These are phyloP conservation scores for Adenanthera pavonina DNA, from an alignment of 306 rosid species.

Conservation along the genomic window DNA sequence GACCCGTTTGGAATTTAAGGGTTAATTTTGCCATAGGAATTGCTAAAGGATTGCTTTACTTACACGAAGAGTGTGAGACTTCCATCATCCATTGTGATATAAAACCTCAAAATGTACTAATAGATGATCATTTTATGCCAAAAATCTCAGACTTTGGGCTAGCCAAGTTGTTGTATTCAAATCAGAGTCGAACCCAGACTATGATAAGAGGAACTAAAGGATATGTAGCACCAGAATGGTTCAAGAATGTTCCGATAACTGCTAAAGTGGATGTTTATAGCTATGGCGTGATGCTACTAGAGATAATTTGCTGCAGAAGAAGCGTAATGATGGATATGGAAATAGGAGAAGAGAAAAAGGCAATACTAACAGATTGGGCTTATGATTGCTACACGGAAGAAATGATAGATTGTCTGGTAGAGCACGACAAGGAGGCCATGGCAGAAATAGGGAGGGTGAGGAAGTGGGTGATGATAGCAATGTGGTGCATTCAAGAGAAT, in stretches of 20 bases:
- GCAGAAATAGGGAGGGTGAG: slow-evolving; percentile 33
- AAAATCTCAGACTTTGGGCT: slow-evolving; percentile 53
- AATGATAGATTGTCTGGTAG: slow-evolving; percentile 41
- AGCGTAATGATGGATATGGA: slow-evolving; percentile 47
- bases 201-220: slow-evolving; percentile 57
- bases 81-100: slow-evolving; percentile 59
- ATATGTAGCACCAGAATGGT: slow-evolving; percentile 62
- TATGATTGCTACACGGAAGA: slow-evolving; percentile 46
- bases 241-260: slow-evolving; percentile 50
- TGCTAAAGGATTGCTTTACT: slow-evolving; percentile 52
- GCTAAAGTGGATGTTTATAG: slow-evolving; percentile 57
- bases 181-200: slow-evolving; percentile 43
- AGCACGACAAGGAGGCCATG: slow-evolving; percentile 44
- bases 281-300: slow-evolving; percentile 49
- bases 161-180: slow-evolving; percentile 48
- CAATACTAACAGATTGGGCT: slow-evolving; percentile 49
- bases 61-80: slow-evolving; percentile 54
- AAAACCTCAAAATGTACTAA: slow-evolving; percentile 53
- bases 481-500: slow-evolving; percentile 55
- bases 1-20: slow-evolving; percentile 49
- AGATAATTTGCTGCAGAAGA: slow-evolving; percentile 52
- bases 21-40: slow-evolving; percentile 47
- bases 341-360: slow-evolving; percentile 39
- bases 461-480: slow-evolving; percentile 43
- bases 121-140: slow-evolving; percentile 38